Evolutionary conservation across 2,329 filamentous ascomycete genomes (phyloP).

Genomic region (Epichloe aotearoae): DNA sequence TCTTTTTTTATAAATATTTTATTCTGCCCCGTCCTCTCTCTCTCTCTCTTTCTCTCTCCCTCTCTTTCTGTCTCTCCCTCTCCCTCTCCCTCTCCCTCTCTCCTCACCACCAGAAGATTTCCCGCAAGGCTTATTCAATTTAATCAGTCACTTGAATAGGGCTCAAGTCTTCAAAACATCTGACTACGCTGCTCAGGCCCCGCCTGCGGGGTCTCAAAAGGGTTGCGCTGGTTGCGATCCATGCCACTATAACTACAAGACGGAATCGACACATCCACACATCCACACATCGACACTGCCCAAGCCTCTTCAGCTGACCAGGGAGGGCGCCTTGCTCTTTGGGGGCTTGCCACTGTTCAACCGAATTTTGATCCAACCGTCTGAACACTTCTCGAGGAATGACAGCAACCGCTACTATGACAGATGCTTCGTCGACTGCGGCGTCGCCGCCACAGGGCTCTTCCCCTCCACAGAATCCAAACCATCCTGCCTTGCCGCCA

Average conservation of each 20-base stretch:
- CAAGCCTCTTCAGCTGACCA: not conserved
- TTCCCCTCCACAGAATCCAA: conserved; percentile 33
- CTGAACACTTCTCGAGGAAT: conserved; percentile 12
- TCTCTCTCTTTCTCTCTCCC: not conserved
- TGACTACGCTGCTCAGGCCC: conserved; percentile 1
- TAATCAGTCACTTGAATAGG: not conserved
- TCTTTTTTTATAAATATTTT: too few species aligned
- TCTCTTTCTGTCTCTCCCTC: too few species aligned
- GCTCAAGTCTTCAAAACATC: not conserved
- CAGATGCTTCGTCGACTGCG: conserved; percentile 40
- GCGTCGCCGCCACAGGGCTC: conserved; percentile 38
- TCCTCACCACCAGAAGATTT: not conserved
- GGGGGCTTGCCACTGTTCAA: not conserved
- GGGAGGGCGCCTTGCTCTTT: not conserved
- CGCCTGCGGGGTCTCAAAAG: conserved; percentile 6
- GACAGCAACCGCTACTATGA: conserved; percentile 39
- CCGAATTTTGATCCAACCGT: not conserved
- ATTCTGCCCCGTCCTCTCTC: not conserved
- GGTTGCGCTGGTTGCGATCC: conserved; percentile 2
- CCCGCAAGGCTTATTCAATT: not conserved
- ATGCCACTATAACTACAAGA: not conserved
- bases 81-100: not conserved
- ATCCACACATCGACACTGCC: not conserved
- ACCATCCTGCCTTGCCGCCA: conserved; percentile 41
- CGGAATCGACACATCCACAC: not conserved